phyloP scores from a whole-genome alignment of 1,284 basidiomycete species.

The Fomitiporia mediterranea region DNA sequence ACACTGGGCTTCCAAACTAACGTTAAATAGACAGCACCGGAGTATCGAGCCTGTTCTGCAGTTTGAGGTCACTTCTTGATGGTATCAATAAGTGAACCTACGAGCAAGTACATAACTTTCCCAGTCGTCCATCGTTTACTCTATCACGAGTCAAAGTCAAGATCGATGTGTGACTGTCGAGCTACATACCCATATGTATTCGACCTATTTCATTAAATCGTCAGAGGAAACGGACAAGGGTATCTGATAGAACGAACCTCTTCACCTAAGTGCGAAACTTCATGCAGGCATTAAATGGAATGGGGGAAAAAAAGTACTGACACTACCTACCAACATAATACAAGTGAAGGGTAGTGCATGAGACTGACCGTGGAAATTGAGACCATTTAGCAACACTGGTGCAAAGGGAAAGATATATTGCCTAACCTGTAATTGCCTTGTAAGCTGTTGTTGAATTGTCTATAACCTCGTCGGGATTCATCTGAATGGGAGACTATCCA shows the following conservation, averaged over 20 bases:
- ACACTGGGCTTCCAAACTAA: no score
- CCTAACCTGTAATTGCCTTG: not conserved
- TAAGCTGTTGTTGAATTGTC: no score
- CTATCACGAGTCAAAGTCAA: not conserved
- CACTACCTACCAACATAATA: slow-evolving; percentile 3
- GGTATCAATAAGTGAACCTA: not conserved
- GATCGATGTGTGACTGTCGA: not conserved
- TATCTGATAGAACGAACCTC: not conserved
- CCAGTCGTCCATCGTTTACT: slow-evolving; percentile 2
- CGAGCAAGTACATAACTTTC: slow-evolving; percentile 7
- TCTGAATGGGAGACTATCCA: no score
- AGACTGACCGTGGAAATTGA: not conserved
- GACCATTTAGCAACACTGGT: no score
- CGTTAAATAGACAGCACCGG: not conserved
- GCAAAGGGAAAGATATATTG: not conserved
- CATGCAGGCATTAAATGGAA: not conserved
- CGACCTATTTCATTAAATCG: not conserved
- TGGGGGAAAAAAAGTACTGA: not conserved
- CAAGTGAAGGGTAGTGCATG: slow-evolving; percentile 2
- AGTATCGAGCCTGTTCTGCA: not conserved
- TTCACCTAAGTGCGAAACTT: slow-evolving; percentile 1
- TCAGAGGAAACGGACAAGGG: not conserved
- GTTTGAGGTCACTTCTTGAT: not conserved
- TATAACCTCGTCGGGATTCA: no score
- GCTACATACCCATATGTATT: slow-evolving; percentile 12